A percentile compares a stretch with the other conserved stretches of the same genome.
phyloP scores from a whole-genome alignment of 192 early-diverging fungal genomes.

The Chytriomyces sp. region DNA sequence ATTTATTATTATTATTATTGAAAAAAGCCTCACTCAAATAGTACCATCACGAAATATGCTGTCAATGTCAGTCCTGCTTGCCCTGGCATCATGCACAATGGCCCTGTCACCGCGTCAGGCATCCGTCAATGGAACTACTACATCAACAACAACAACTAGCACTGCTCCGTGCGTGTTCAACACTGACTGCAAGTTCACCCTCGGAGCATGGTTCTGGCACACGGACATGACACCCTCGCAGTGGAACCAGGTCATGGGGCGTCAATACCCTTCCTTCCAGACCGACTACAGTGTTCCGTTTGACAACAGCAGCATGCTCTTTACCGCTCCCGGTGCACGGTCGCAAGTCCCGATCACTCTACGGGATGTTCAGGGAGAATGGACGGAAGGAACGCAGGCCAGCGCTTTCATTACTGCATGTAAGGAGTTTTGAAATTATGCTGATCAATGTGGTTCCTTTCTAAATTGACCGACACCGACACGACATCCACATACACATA shows the following conservation, averaged over 20 bases:
- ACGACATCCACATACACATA: neutral
- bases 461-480: neutral
- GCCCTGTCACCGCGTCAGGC: no score
- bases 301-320: neutral
- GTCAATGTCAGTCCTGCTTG: no score
- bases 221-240: slow-evolving; percentile 15
- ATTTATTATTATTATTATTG: no score
- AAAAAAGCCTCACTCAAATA: no score
- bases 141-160: neutral
- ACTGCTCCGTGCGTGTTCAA: neutral
- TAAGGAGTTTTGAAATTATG: no score
- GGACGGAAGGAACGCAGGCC: slow-evolving; percentile 25
- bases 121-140: no score
- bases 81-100: no score
- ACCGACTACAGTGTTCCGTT: neutral
- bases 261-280: slow-evolving; percentile 8
- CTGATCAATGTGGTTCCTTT: neutral
- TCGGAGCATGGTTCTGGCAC: slow-evolving; percentile 39
- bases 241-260: slow-evolving; percentile 8
- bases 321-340: neutral
- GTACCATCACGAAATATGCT: no score
- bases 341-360: neutral
- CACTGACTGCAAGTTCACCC: slow-evolving; percentile 13
- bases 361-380: neutral
- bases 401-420: neutral